Evolutionary conservation across 208 protist genomes (phyloP), one percentile per base, ranked within the genome.

Genomic region (Wallacemonas sp.): DNA sequence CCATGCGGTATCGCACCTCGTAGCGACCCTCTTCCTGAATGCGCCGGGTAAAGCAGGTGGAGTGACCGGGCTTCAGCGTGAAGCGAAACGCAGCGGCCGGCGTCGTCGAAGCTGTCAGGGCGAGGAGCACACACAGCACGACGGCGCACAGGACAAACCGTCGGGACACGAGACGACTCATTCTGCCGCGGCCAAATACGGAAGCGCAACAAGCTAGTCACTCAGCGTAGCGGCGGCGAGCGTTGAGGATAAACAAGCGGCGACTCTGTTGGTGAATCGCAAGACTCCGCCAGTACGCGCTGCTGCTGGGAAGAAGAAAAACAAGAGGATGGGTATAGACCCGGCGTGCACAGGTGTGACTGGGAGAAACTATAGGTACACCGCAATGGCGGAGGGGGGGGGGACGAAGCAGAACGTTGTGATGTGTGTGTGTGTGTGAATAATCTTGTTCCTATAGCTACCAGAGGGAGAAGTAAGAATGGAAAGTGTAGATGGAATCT

Each of bases 1-100:
- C 45, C 83, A 93, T 90, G 46, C 72, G 74, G 71, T 93, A 93
- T 50, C 78, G 83, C 19, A 93, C 34, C 55, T 90, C 77, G 58
- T 86, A 88, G 33, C 81, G 83, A 21, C 78, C 83, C 10, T 68
- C 68, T 55, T 84, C 78, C 2, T 62, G 59, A 8, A 85, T 48
- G 8, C 82, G 66, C 44, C 67, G 72, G 2, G 86, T 89, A 63
- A 90, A 93, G 70, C 86, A 93, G 52, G 85, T 93, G 22, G 59
- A 39, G 29, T 71, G 73, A 5, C 82, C 86, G 1, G 86, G 83
- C 0, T 61, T 45, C 1, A 80, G 53, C 30, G 78, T 79, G 69
- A 93, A 93, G 66, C 81, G 78, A 53, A 93, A 90, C 3, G 72
- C 83, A 0, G 61, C 37, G 3, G 60, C 66, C 1, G 60, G 34